Evolutionary conservation across 148 eudicot species (phyloP).

Genomic region (Chenopodium album): DNA sequence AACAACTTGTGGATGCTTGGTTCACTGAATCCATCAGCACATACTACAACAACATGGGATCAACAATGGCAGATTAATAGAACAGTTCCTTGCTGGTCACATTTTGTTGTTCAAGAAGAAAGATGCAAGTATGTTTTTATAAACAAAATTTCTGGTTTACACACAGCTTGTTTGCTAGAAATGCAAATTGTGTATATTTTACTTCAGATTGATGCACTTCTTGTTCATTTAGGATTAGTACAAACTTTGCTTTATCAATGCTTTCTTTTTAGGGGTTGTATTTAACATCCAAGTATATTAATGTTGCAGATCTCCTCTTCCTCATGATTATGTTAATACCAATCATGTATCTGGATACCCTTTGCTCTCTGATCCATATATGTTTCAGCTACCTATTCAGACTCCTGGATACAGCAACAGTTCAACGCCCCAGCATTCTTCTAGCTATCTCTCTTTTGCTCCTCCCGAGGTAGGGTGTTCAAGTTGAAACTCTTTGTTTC

Average conservation of each 20-base stretch:
- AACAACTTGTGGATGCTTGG: slow-evolving; percentile 82
- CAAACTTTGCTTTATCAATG: not conserved
- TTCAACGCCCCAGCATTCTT: slow-evolving; percentile 34
- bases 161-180: not conserved
- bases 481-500: not conserved
- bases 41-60: slow-evolving; percentile 66
- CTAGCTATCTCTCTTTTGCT: slow-evolving; percentile 83
- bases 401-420: slow-evolving; percentile 50
- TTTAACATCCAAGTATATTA: slow-evolving; percentile 17
- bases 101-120: slow-evolving; percentile 50
- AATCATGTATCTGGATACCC: slow-evolving; percentile 71
- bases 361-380: slow-evolving; percentile 53
- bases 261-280: not conserved
- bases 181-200: not conserved
- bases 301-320: slow-evolving; percentile 71
- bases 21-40: slow-evolving; percentile 56
- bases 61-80: slow-evolving; percentile 67
- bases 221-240: not conserved
- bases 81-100: slow-evolving; percentile 96
- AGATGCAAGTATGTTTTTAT: slow-evolving; percentile 65
- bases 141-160: slow-evolving; percentile 9
- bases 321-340: slow-evolving; percentile 42
- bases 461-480: slow-evolving; percentile 72
- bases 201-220: not conserved
- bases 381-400: slow-evolving; percentile 48